Percentiles rank a stretch among this genome's conserved stretches.
Evolutionary conservation across 75 land plant genomes (phyloP).

Genomic region (Selaginella moellendorffii): DNA sequence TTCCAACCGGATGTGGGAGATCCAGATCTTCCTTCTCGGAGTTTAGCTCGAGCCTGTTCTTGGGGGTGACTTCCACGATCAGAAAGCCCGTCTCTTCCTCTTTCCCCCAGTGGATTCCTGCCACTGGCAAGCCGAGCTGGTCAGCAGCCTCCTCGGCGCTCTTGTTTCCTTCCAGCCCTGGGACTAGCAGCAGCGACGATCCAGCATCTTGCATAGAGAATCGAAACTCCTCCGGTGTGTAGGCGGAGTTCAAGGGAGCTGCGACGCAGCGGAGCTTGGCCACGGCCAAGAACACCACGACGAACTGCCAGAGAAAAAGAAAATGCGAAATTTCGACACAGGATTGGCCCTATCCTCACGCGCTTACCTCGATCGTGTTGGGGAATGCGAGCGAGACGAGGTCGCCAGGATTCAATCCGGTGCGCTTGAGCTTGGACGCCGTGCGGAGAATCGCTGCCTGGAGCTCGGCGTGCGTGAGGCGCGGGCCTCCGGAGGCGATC

Average conservation of each 20-base stretch:
- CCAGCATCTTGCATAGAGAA: conserved; percentile 76
- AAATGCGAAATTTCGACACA: neutral
- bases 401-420: conserved; percentile 50
- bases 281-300: conserved; percentile 68
- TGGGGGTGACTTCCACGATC: neutral
- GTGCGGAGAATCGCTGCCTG: conserved; percentile 36
- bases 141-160: conserved; percentile 67
- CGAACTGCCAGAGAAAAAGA: conserved; percentile 36
- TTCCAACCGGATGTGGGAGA: conserved; percentile 11
- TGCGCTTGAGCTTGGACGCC: conserved; percentile 31
- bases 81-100: neutral
- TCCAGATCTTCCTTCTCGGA: neutral
- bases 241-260: conserved; percentile 79
- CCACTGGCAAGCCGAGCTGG: conserved; percentile 40
- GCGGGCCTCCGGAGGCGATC: conserved; percentile 35
- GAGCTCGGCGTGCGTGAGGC: conserved; percentile 37
- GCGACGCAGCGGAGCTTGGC: conserved; percentile 63
- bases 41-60: neutral
- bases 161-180: conserved; percentile 37
- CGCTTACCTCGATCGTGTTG: conserved; percentile 58
- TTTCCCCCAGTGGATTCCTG: conserved; percentile 28
- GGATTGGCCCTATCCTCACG: neutral
- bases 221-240: conserved; percentile 82
- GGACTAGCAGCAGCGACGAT: conserved; percentile 48
- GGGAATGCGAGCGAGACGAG: conserved; percentile 85